Base-by-base conservation (phyloP, 371 early-diverging fungal genomes). In the Rhizomucor pusillus region DNA sequence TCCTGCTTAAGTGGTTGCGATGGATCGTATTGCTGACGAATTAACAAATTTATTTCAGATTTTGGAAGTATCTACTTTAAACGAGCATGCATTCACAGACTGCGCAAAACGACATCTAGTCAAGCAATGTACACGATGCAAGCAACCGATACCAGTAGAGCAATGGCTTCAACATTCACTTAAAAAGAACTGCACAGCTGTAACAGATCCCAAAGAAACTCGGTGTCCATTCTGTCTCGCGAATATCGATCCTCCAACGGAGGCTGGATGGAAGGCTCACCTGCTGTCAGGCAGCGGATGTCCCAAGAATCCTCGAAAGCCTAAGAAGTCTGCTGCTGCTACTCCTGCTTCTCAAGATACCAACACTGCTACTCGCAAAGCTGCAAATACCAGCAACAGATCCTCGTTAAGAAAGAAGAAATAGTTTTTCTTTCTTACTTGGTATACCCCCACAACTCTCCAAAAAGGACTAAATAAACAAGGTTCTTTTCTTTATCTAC, bases 141-240 rank as follows among this genome's bases (percentile, higher is more conserved):
- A 73, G 29, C 84, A 82, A 53, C 76, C 84, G 4, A 69, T 89
- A 47, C 73, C 79, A 5, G 75, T 80, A 12, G 79, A 82, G 34
- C 76, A 84, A 35, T 89, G 79, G 69, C 50, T 80, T 1, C 73
- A 79, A 13, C 85, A 85, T 48, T 66, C 78, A 0, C 58, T 79
- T 5, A 77, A 75, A 29, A 66, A 80, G 34, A 61, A 62, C 5
- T 85, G 85, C 57, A 47, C 56, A 43, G 47, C 52, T 43, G 62
- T 52, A 0, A 48, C 47, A 14, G 49, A 49, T 13, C 40, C 57
- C 36, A 44, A 61, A 35, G 59, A 66, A 36, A 74, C 76, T 19
- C 69, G 81, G 37, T 91, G 90, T 60, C 89, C 90, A 11, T 60
- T 88, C 1, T 90, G 90, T 59, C 77, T 80, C 10, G 36, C 47